These are phyloP conservation scores for Termitomyces sp. DNA, from an alignment of 768 basidiomycete genomes.

Conservation along the genomic window DNA sequence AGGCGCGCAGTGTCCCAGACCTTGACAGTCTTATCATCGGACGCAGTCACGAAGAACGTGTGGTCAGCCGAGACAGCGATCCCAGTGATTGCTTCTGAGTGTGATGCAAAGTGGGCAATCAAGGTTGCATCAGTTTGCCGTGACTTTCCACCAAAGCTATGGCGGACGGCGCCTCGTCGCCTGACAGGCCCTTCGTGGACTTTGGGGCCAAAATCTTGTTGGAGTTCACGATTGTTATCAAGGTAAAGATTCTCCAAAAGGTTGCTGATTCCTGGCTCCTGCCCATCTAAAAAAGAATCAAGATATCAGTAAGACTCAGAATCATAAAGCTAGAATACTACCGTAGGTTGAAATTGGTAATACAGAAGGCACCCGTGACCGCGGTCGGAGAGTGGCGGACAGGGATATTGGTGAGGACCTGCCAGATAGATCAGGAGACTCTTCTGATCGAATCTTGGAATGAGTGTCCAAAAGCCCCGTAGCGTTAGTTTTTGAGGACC, in stretches of 20 bases:
- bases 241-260: slow-evolving; percentile 87
- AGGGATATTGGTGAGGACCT: slow-evolving; percentile 70
- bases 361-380: slow-evolving; percentile 45
- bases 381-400: slow-evolving; percentile 46
- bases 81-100: slow-evolving; percentile 72
- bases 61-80: slow-evolving; percentile 91
- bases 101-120: slow-evolving; percentile 80
- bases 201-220: slow-evolving; percentile 88
- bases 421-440: slow-evolving; percentile 69
- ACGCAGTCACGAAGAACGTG: slow-evolving; percentile 89
- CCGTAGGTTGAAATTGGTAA: slow-evolving; percentile 70
- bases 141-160: slow-evolving; percentile 51
- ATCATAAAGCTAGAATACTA: slow-evolving; percentile 22
- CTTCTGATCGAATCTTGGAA: slow-evolving; percentile 57
- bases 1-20: slow-evolving; percentile 91
- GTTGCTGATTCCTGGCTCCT: slow-evolving; percentile 85
- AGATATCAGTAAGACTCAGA: neutral
- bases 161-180: slow-evolving; percentile 66
- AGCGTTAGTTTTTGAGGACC: slow-evolving; percentile 79
- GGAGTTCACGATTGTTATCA: slow-evolving; percentile 79
- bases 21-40: slow-evolving; percentile 91
- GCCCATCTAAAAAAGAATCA: slow-evolving; percentile 62
- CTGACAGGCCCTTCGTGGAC: slow-evolving; percentile 79
- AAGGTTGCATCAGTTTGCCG: slow-evolving; percentile 72
- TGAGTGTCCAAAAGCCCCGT: slow-evolving; percentile 79